phyloP scores from a whole-genome alignment of 192 early-diverging fungal genomes.

The Phlyctochytrium arcticum region DNA sequence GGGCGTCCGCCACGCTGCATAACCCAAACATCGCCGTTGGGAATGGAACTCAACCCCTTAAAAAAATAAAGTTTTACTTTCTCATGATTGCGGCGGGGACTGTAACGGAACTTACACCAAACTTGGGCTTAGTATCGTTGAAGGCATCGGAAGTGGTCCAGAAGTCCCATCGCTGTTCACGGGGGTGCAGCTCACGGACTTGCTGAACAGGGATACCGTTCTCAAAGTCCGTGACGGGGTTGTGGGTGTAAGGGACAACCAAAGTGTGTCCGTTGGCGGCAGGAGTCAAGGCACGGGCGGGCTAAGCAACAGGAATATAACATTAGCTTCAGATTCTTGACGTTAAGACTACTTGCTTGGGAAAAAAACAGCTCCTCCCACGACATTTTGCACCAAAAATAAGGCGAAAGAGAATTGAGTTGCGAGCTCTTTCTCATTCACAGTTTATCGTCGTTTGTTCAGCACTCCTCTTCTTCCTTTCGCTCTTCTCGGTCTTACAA shows the following conservation, averaged over 20 bases:
- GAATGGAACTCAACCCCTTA: constrained; percentile 42
- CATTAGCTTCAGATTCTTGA: background rate
- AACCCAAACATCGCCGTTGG: constrained; percentile 49
- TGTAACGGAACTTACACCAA: constrained; percentile 21
- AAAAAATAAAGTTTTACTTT: background rate
- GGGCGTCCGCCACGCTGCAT: constrained; percentile 33
- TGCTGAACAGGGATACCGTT: constrained; percentile 51
- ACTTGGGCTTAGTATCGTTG: constrained; percentile 33
- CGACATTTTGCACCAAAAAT: background rate
- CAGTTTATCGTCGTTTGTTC: background rate
- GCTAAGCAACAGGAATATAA: background rate
- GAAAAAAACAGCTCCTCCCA: background rate
- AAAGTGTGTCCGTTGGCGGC: constrained; percentile 38
- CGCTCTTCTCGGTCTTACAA: background rate
- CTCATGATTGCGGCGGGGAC: too few species aligned
- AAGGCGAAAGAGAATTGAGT: too few species aligned
- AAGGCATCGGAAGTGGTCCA: constrained; percentile 53
- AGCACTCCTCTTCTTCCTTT: background rate
- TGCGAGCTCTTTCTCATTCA: background rate
- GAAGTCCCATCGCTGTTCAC: constrained; percentile 55
- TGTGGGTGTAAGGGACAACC: constrained; percentile 46
- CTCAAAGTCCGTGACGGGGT: constrained; percentile 36
- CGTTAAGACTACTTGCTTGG: background rate
- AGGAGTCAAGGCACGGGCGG: constrained; percentile 14
- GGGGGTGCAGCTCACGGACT: constrained; percentile 40